A percentile compares a stretch with the other conserved stretches of the same genome.
Evolutionary conservation across 495 filamentous ascomycete genomes (phyloP).

Genomic region (Penicillium subrubescens): DNA sequence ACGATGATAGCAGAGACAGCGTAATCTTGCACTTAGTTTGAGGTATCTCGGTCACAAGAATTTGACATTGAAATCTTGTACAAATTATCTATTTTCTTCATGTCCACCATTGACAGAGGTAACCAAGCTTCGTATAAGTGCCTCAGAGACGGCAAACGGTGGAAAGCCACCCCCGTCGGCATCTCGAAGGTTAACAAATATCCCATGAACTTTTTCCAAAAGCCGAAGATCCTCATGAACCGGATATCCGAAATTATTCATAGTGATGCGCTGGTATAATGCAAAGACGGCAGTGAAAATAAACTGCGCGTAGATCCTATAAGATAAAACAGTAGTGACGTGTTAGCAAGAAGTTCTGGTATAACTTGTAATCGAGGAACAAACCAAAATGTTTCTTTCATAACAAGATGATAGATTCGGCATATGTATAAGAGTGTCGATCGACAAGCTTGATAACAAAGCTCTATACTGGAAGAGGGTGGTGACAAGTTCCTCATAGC

Average conservation of each 20-base stretch:
- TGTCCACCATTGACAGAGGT: not conserved
- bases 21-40: not conserved
- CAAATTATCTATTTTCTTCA: not conserved
- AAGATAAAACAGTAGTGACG: not conserved
- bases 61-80: not conserved
- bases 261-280: conserved; percentile 1
- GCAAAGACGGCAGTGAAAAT: not conserved
- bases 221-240: not conserved
- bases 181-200: not conserved
- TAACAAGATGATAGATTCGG: not conserved
- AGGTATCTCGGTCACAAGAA: not conserved
- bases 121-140: not conserved
- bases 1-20: not conserved
- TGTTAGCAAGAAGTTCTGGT: not conserved
- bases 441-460: not conserved
- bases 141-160: not conserved
- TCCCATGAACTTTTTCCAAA: not conserved
- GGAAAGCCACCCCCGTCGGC: not conserved
- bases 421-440: not conserved
- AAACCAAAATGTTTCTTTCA: conserved; percentile 3
- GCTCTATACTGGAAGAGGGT: conserved; percentile 1
- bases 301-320: conserved; percentile 4
- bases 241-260: not conserved
- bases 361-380: not conserved
- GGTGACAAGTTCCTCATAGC: not conserved